Evolutionary conservation across 257 asterid genomes (phyloP), one percentile per base, ranked within the genome.

Genomic region (Solanum ossicruentum): DNA sequence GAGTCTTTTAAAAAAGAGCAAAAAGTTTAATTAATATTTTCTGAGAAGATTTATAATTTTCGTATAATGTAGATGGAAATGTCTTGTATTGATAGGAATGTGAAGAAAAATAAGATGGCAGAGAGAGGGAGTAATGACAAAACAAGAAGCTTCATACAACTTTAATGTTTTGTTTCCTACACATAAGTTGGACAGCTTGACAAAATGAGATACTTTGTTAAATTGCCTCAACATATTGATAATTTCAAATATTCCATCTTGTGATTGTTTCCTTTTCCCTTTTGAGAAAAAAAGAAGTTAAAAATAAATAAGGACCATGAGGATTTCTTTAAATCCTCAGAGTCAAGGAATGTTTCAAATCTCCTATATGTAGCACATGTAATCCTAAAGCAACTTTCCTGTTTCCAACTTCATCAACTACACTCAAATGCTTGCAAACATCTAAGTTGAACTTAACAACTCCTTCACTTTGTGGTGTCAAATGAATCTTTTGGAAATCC

Each of bases 361-460:
- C 85, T 69, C 95, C 97, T 10, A 91, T 86, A 54, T 93, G 93
- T 47, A 93, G 90, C 15, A 87, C 89, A 86, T 93, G 93, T 51
- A 87, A 85, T 63, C 97, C 97, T 85, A 93, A 39, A 8, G 89
- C 93, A 15, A 93, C 90, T 71, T 86, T 92, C 69, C 86, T 66
- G 21, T 69, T 88, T 16, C 97, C 95, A 20, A 58, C 54, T 75
- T 91, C 95, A 88, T 93, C 95, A 57, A 89, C 92, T 80, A 90
- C 26, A 49, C 94, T 90, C 93, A 93, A 78, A 84, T 93, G 91
- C 87, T 88, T 87, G 84, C 93, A 90, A 28, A 92, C 93, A 84
- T 92, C 91, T 23, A 92, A 83, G 11, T 28, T 83, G 84, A 93
- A 92, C 81, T 69, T 83, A 8, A 89, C 94, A 36, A 80, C 3